Evolutionary conservation across 2,329 filamentous ascomycete species (phyloP), one percentile per base, ranked within the genome.

Genomic region (Escovopsis sp.): DNA sequence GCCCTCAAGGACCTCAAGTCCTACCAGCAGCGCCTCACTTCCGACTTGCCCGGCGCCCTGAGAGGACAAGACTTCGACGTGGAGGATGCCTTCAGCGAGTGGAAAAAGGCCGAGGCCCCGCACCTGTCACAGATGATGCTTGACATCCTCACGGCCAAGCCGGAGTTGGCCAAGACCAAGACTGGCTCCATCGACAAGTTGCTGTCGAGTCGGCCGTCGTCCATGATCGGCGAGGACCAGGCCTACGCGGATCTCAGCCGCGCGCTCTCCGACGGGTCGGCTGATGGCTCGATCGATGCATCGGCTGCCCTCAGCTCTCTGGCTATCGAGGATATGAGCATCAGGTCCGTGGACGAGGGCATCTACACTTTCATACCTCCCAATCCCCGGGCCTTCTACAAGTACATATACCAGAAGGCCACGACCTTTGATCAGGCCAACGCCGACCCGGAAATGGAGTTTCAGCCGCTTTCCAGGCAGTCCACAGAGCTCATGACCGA

Each of bases 101-200:
- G 91, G 91, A 93, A 87, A 59, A 89, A 84, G 56, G 75, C 79
- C n/a, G 91, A 98, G 59, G 74, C 75, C 3, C 81, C 83, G 11
- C 85, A 94, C 51, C 66, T 98, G 35, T 91, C 87, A 6, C 84
- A 91, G 51, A 87, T 96, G 77, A 91, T 98, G 71, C 71, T 94
- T 52, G 84, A 88, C 32, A 85, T 98, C 48, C 68, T 96, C 34
- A 86, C 84, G 46, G 82, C 82, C 6, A 86, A 84, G 51, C 89
- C 88, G 4, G 83, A 89, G 49, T 68, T 96, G 40, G 81, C 86
- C 39, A 93, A 87, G 56, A 81, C 74, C 48, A 79, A 82, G 4
- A 74, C 79, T 1, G 69, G 68, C 13, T 65, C 67, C 27, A 64
- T 69, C 16, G 74, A 77, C 38, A 76, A 74, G 53, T 58, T 68